A percentile compares a stretch with the other conserved stretches of the same genome.
Evolutionary conservation across 2,329 filamentous ascomycete species (phyloP).

Genomic region (Trichoderma citrinoviride): DNA sequence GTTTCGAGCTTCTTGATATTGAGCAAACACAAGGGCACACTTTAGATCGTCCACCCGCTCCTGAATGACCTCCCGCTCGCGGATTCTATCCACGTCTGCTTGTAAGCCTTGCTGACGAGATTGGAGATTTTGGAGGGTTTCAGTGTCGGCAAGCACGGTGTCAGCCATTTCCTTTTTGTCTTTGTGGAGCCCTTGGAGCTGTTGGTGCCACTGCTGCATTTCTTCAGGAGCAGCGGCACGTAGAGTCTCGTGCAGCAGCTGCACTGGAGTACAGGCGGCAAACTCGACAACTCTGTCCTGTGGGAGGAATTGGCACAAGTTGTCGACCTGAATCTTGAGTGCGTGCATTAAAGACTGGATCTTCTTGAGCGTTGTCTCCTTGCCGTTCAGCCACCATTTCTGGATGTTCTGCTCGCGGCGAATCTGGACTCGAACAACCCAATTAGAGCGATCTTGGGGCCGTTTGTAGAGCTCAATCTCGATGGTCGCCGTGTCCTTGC

Average conservation of each 20-base stretch:
- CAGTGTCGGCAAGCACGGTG: slow-evolving; percentile 57
- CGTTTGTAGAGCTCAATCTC: slow-evolving; percentile 84
- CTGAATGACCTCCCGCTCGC: slow-evolving; percentile 69
- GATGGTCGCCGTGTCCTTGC: slow-evolving; percentile 70
- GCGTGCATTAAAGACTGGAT: slow-evolving; percentile 65
- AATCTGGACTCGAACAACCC: slow-evolving; percentile 72
- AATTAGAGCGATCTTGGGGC: slow-evolving; percentile 60
- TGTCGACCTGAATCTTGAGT: slow-evolving; percentile 93
- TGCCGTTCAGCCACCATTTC: slow-evolving; percentile 74
- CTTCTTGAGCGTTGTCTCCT: slow-evolving; percentile 57
- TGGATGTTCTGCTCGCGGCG: slow-evolving; percentile 77
- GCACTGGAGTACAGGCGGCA: slow-evolving; percentile 75
- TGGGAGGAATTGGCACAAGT: slow-evolving; percentile 93
- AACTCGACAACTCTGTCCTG: slow-evolving; percentile 97
- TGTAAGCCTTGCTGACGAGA: slow-evolving; percentile 70
- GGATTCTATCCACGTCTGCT: slow-evolving; percentile 78
- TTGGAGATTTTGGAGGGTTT: slow-evolving; percentile 65
- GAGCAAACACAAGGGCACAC: slow-evolving; percentile 61
- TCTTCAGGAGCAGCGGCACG: slow-evolving; percentile 80
- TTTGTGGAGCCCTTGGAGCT: slow-evolving; percentile 68
- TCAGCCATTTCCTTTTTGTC: slow-evolving; percentile 63
- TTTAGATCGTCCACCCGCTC: slow-evolving; percentile 63
- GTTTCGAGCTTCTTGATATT: slow-evolving; percentile 57
- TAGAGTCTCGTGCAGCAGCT: slow-evolving; percentile 81
- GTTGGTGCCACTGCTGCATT: slow-evolving; percentile 74